Evolutionary conservation across 257 asterid genomes (phyloP), one percentile per base, ranked within the genome.

Genomic region (Handroanthus guayacan): DNA sequence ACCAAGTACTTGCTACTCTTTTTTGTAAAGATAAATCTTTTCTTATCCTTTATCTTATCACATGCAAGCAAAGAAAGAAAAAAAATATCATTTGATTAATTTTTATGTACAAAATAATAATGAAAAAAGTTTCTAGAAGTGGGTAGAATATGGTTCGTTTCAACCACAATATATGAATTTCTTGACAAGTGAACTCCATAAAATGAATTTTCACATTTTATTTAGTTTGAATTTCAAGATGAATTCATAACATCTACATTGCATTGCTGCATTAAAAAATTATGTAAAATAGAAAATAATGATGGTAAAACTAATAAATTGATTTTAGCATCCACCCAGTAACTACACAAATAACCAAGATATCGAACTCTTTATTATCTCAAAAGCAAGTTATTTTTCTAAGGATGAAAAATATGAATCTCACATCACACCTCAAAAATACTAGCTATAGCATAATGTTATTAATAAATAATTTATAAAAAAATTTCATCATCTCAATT

Each of bases 1-100:
- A 66, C 34, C 12, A 67, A 51, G 69, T 69, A 69, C 75, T 69
- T 63, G 43, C 55, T 54, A 51, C 48, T 41, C 50, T 58, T 39
- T 37, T 45, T 47, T 54, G 74, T 39, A 56, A 57, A 62, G 67
- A 61, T 48, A 67, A 10, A 68, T 48, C 60, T 52, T 62, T 78
- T 72, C 65, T 64, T 56, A 63, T 51, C 51, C 73, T 56, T 36
- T 63, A 37, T 76, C 51, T 48, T 31, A 70, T 67, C 79, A 44
- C 77, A 71, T 71, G 54, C 20, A 20, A 47, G 16, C 20, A 38
- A 55, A 8, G 61, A 61, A 25, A 25, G 31, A 25, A 25, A 25
- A 25, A 25, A 64, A 63, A 56, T 54, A 55, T 43, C 9, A 16
- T 54, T 72, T 63, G 34, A 25, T 43, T 41, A 54, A 18, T 31